Evolutionary conservation across 805 yeast genomes (phyloP).

Genomic region (Suhomyces prunicola): DNA sequence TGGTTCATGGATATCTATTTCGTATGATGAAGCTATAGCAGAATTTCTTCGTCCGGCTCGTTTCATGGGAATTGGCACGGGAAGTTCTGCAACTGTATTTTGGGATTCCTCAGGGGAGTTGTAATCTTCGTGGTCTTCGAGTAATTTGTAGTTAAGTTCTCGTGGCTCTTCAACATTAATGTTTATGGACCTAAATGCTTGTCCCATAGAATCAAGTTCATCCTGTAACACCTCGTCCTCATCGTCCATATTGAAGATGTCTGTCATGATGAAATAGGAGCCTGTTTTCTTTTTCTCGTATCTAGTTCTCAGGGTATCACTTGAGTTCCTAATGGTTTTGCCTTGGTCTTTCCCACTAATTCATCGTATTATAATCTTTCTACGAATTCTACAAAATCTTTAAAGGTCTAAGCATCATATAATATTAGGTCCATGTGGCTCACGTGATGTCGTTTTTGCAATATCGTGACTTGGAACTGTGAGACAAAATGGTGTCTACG

Average conservation of each 20-base stretch:
- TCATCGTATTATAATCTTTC: background rate
- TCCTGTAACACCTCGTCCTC: conserved; percentile 15
- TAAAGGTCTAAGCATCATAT: background rate
- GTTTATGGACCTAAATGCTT: background rate
- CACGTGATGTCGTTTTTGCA: background rate
- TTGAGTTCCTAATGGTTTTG: background rate
- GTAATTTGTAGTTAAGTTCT: conserved; percentile 18
- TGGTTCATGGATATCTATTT: conserved; percentile 30
- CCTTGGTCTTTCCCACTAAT: background rate
- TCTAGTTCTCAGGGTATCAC: background rate
- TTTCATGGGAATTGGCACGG: conserved; percentile 16
- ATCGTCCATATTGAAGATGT: conserved; percentile 36
- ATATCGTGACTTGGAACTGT: background rate
- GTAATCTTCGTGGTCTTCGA: conserved; percentile 9
- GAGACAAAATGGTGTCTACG: background rate
- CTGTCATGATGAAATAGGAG: conserved; percentile 22
- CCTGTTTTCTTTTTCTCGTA: background rate
- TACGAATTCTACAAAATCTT: background rate
- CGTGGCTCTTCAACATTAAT: background rate
- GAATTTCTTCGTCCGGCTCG: conserved; percentile 17
- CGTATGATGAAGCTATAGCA: conserved; percentile 33
- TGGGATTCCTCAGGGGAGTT: conserved; percentile 8
- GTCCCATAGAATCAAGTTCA: background rate
- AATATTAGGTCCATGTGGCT: background rate
- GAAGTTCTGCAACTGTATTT: conserved; percentile 15